Conservation (phyloP, 768 basidiomycete genomes). For the Phylloporus scabripes region DNA sequence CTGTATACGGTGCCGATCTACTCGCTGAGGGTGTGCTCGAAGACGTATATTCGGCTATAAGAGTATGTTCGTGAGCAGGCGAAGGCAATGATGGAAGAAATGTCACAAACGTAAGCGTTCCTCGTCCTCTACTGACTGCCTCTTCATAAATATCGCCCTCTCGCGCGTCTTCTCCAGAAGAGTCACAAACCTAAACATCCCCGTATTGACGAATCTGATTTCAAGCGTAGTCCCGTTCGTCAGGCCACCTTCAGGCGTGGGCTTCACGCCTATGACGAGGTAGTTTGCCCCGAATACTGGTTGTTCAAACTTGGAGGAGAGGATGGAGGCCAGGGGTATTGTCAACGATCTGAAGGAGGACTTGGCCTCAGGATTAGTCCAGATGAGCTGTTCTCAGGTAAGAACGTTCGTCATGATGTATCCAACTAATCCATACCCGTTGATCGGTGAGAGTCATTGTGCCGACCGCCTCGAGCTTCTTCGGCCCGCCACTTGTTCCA, state of each 20-base stretch:
- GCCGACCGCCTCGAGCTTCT: constrained; percentile 56
- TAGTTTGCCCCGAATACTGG: constrained; percentile 69
- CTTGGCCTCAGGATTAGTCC: constrained; percentile 37
- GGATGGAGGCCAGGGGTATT: constrained; percentile 57
- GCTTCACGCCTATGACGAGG: constrained; percentile 59
- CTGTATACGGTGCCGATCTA: constrained; percentile 15
- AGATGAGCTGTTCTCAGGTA: constrained; percentile 51
- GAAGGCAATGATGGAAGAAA: background rate
- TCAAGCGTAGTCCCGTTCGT: constrained; percentile 59
- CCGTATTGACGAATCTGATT: constrained; percentile 59
- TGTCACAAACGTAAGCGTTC: constrained; percentile 27
- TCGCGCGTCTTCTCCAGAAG: constrained; percentile 75
- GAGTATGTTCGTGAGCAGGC: background rate
- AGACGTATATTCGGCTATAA: constrained; percentile 28
- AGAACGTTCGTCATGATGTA: constrained; percentile 3
- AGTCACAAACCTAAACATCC: constrained; percentile 70
- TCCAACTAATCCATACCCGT: constrained; percentile 40
- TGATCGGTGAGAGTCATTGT: constrained; percentile 64
- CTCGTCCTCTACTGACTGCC: constrained; percentile 40
- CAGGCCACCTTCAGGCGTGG: constrained; percentile 62
- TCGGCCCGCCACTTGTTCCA: constrained; percentile 50
- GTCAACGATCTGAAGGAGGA: constrained; percentile 40
- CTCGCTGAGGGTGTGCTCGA: constrained; percentile 15
- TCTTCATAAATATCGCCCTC: constrained; percentile 67
- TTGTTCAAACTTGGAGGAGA: constrained; percentile 70